These are phyloP conservation scores for Triticum monococcum DNA, from an alignment of 176 grass and related monocot genomes.

Conservation along the genomic window DNA sequence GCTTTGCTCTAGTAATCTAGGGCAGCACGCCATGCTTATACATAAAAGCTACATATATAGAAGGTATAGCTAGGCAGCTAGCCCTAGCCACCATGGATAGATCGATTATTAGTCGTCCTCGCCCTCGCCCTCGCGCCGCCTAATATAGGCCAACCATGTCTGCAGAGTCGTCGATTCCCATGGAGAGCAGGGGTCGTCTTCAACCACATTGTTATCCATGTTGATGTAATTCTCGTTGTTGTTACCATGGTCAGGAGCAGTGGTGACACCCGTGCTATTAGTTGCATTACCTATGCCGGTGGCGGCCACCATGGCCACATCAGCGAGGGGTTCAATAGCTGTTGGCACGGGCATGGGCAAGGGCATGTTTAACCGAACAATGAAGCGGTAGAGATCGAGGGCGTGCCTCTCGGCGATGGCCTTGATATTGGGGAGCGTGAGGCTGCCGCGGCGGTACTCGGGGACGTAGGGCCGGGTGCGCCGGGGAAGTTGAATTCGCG, in stretches of 20 bases:
- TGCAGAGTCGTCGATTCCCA: neutral
- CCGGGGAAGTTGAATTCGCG: constrained; percentile 30
- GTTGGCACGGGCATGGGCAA: neutral
- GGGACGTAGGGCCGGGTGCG: constrained; percentile 22
- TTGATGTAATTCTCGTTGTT: neutral
- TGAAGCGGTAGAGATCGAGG: neutral
- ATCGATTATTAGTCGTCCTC: neutral
- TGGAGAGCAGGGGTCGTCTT: neutral
- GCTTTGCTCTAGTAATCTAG: neutral
- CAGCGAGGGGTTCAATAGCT: neutral
- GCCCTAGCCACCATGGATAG: neutral
- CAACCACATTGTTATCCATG: neutral
- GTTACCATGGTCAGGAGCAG: neutral
- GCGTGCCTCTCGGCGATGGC: constrained; percentile 25
- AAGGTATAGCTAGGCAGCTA: neutral
- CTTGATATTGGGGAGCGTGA: constrained; percentile 23
- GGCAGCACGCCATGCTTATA: neutral
- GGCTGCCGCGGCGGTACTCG: neutral
- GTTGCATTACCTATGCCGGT: neutral
- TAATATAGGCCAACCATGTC: neutral
- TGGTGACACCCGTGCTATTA: neutral
- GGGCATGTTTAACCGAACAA: neutral
- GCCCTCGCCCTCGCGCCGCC: neutral
- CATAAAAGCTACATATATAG: neutral
- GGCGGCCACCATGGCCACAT: neutral